phyloP scores from a whole-genome alignment of 2,329 filamentous ascomycete genomes.

The Amauroascus niger region DNA sequence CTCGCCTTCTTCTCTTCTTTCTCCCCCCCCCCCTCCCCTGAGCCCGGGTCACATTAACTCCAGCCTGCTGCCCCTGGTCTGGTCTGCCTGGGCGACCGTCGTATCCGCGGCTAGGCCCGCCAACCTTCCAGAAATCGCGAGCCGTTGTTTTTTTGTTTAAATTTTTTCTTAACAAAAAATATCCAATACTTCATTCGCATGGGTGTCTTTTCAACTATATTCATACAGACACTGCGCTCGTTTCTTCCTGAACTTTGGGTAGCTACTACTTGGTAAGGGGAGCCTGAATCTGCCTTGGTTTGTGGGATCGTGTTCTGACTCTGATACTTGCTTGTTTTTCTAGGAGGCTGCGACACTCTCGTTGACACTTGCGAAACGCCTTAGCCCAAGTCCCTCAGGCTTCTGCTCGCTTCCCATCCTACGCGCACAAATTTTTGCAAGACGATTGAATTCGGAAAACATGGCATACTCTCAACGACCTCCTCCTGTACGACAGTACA shows the following conservation, averaged over 20 bases:
- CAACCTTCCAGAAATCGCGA: not conserved
- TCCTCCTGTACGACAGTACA: conserved; percentile 18
- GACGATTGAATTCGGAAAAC: conserved; percentile 13
- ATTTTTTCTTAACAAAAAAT: no score
- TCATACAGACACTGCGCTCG: not conserved
- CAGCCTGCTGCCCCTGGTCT: conserved; percentile 4
- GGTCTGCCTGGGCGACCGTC: not conserved
- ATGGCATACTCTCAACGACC: conserved; percentile 34
- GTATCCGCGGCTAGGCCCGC: conserved; percentile 5
- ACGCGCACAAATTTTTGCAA: not conserved
- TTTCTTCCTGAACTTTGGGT: not conserved
- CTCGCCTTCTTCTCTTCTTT: no score
- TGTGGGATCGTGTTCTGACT: not conserved
- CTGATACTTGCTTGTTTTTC: not conserved
- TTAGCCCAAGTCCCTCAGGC: not conserved
- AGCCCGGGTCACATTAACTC: not conserved
- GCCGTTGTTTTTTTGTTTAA: not conserved
- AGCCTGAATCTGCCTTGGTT: not conserved
- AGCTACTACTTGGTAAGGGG: not conserved
- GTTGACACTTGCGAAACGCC: not conserved
- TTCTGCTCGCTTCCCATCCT: not conserved
- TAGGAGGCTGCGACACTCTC: not conserved
- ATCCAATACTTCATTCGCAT: not conserved
- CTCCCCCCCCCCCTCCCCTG: no score
- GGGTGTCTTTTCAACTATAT: not conserved